Evolutionary conservation across 2,329 filamentous ascomycete genomes (phyloP), one percentile per base, ranked within the genome.

Genomic region (Botryotinia convoluta): DNA sequence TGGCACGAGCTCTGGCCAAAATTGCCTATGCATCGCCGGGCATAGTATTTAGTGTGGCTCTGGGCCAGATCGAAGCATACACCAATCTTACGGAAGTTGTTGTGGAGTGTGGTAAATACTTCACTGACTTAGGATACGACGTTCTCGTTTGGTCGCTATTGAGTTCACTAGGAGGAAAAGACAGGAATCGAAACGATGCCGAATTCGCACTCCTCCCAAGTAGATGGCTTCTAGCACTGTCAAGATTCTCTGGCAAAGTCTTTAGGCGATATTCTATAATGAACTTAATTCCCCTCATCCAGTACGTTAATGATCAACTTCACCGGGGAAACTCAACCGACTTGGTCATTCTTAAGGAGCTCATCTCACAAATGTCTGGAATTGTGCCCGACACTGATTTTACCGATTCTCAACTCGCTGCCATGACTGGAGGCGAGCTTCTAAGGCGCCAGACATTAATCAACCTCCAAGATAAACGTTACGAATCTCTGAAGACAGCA

Each of bases 31-130:
- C 94, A 1, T 96, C 94, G 61, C 97, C 96, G 1, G 95, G 95
- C 39, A 88, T 97, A 73, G 95, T 98, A 37, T 97, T 98, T 84
- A 91, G 91, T 79, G 92, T 95, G 73, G 94, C 95, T 10, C 89
- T 99, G 73, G 91, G 91, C 75, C 95, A 98, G 82, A 93, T 98
- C 74, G 95, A 99, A 82, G 91, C 92, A 0, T 99, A 99, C 81
- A 93, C 92, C 80, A 99, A 98, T 80, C 87, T 99, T 74, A 97
- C 97, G 73, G 93, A 97, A 75, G 93, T 94, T 8, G 93, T 99
- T 75, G 95, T 98, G 22, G 94, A 98, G 81, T 98, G 95, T 79
- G 94, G 93, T 57, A 92, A 93, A 78, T 98, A 98, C 81, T 98
- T 98, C 78, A 97, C 95, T 1, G 91, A 93, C 72, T 85, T 99